A percentile compares a stretch with the other conserved stretches of the same genome.
Conservation (phyloP, 768 basidiomycete genomes). For the Naganishia vishniacii region DNA sequence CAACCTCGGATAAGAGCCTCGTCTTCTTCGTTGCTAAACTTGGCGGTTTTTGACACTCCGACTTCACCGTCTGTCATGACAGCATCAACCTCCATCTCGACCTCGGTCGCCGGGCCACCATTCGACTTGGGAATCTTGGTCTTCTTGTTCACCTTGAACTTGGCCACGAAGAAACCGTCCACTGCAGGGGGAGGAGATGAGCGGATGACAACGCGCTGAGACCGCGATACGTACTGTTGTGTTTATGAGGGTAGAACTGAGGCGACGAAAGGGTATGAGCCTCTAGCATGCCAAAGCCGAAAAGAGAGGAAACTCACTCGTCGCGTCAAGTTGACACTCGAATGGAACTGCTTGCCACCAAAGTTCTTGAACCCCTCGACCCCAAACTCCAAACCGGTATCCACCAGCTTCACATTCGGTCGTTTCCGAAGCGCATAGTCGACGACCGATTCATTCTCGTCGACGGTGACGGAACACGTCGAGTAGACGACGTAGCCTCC, state of each 20-base stretch:
- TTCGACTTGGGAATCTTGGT: slow-evolving; percentile 51
- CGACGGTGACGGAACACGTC: slow-evolving; percentile 94
- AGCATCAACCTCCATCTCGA: slow-evolving; percentile 40
- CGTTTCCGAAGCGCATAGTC: slow-evolving; percentile 95
- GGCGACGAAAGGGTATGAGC: neutral
- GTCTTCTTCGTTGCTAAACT: slow-evolving; percentile 73
- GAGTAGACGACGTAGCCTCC: slow-evolving; percentile 96
- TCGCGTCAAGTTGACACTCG: slow-evolving; percentile 71
- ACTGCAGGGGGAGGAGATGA: slow-evolving; percentile 45
- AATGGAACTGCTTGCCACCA: slow-evolving; percentile 82
- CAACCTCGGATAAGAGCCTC: slow-evolving; percentile 69
- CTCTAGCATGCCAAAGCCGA: neutral
- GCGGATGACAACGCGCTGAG: neutral
- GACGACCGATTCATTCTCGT: slow-evolving; percentile 97
- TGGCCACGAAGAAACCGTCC: slow-evolving; percentile 99
- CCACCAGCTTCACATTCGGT: slow-evolving; percentile 83
- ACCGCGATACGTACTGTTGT: slow-evolving; percentile 59
- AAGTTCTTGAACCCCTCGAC: slow-evolving; percentile 82
- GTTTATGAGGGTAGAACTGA: slow-evolving; percentile 68
- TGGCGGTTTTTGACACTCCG: slow-evolving; percentile 34
- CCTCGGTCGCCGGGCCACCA: slow-evolving; percentile 37
- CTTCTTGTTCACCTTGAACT: slow-evolving; percentile 87
- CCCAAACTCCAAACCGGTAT: slow-evolving; percentile 88
- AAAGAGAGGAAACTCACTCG: slow-evolving; percentile 49
- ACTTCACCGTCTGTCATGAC: slow-evolving; percentile 50